phyloP scores from a whole-genome alignment of 805 yeast genomes.

The Hermanozyma aechmeae region DNA sequence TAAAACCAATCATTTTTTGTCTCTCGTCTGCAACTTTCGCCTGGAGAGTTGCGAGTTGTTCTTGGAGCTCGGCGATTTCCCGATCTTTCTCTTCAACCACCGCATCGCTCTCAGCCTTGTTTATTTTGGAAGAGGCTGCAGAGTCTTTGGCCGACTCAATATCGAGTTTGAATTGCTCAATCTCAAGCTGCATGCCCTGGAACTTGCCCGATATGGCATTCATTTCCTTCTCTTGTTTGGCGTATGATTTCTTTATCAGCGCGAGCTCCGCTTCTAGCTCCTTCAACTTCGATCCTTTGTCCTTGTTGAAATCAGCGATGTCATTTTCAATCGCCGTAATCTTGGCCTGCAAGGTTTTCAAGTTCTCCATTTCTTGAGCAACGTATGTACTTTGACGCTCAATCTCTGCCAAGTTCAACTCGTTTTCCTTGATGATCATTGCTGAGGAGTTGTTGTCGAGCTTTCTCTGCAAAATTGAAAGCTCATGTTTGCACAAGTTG shows the following conservation, averaged over 20 bases:
- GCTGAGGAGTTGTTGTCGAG: conserved; percentile 49
- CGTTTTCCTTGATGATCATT: conserved; percentile 39
- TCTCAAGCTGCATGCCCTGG: conserved; percentile 59
- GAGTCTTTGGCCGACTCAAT: conserved; percentile 35
- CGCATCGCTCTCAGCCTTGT: conserved; percentile 11
- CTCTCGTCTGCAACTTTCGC: conserved; percentile 43
- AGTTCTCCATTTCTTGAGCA: conserved; percentile 17
- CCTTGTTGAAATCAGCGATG: conserved; percentile 67
- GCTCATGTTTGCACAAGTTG: conserved; percentile 49
- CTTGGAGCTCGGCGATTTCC: conserved; percentile 16
- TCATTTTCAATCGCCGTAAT: conserved; percentile 57
- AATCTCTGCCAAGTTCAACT: conserved; percentile 38
- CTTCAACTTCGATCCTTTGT: conserved; percentile 74
- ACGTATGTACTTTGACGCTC: conserved; percentile 29
- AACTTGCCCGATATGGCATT: conserved; percentile 41
- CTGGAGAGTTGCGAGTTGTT: conserved; percentile 11
- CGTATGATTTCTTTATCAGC: conserved; percentile 22
- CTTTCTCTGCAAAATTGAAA: conserved; percentile 45
- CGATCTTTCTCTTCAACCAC: conserved; percentile 11
- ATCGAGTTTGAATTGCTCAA: conserved; percentile 60
- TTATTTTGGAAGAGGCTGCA: conserved; percentile 22
- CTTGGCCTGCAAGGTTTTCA: conserved; percentile 30
- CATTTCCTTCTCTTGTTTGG: conserved; percentile 29
- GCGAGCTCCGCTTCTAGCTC: conserved; percentile 48
- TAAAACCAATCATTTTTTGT: conserved; percentile 53